phyloP scores from a whole-genome alignment of 257 asterid genomes.

The Nicotiana knightiana region DNA sequence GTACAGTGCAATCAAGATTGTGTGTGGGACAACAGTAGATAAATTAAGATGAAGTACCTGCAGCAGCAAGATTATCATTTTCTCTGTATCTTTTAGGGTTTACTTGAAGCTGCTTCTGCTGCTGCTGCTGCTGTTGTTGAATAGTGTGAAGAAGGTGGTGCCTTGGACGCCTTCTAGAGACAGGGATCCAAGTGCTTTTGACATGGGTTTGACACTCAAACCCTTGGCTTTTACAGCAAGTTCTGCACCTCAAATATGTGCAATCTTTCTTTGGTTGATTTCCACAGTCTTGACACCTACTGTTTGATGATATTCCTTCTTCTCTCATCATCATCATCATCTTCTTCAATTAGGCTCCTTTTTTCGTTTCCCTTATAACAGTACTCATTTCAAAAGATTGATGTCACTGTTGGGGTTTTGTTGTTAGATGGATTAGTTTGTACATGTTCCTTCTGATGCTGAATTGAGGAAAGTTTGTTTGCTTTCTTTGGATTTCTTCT shows the following conservation, averaged over 20 bases:
- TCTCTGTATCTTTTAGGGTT: conserved; percentile 64
- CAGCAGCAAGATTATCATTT: conserved; percentile 8
- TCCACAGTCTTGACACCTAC: conserved; percentile 76
- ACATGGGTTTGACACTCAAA: conserved; percentile 70
- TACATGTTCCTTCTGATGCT: no score
- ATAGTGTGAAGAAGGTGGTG: conserved; percentile 23
- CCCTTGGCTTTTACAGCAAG: conserved; percentile 65
- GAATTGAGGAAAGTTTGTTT: no score
- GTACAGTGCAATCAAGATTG: not conserved
- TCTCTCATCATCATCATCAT: not conserved
- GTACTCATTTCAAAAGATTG: not conserved
- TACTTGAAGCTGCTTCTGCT: conserved; percentile 14
- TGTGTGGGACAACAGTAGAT: not conserved
- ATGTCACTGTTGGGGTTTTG: not conserved
- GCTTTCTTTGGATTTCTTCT: no score
- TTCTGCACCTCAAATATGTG: conserved; percentile 50
- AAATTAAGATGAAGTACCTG: conserved; percentile 12
- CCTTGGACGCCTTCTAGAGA: conserved; percentile 40
- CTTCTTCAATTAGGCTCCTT: conserved; percentile 25
- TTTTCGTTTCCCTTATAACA: not conserved
- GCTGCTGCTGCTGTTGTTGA: conserved; percentile 12
- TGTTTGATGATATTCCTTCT: conserved; percentile 8
- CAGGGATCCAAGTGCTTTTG: conserved; percentile 83
- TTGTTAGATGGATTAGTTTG: no score
- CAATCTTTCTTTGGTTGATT: conserved; percentile 80